Evolutionary conservation across 768 basidiomycete genomes (phyloP).

Genomic region (Leccinellum luteum): DNA sequence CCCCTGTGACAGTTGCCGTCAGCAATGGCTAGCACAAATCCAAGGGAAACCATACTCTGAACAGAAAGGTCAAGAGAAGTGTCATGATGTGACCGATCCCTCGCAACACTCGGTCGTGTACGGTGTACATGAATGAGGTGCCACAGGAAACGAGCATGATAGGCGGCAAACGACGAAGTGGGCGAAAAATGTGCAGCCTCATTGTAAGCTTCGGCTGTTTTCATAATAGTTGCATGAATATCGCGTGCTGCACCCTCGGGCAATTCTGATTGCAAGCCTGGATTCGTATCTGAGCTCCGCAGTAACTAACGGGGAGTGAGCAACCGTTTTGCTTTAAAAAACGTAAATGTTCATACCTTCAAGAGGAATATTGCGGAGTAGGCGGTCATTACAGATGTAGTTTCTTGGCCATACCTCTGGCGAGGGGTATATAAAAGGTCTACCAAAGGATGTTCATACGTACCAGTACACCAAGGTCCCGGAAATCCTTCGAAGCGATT

Average conservation of each 20-base stretch:
- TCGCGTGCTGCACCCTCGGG: constrained; percentile 60
- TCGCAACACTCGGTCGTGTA: constrained; percentile 41
- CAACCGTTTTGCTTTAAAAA: background rate
- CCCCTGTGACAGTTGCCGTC: constrained; percentile 14
- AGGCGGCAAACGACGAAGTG: constrained; percentile 64
- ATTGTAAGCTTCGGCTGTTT: constrained; percentile 76
- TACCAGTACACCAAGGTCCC: constrained; percentile 70
- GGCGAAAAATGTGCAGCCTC: constrained; percentile 63
- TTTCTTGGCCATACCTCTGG: constrained; percentile 83
- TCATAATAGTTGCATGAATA: constrained; percentile 61
- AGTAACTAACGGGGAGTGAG: constrained; percentile 50
- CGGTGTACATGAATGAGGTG: constrained; percentile 64
- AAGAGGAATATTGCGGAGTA: constrained; percentile 81
- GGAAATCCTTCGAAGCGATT: constrained; percentile 74
- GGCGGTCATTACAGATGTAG: constrained; percentile 81
- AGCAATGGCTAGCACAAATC: constrained; percentile 2
- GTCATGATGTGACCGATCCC: constrained; percentile 37
- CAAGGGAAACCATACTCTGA: constrained; percentile 41
- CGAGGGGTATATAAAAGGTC: background rate
- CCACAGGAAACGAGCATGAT: constrained; percentile 77
- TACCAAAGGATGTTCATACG: constrained; percentile 37
- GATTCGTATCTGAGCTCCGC: constrained; percentile 55
- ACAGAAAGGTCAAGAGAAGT: constrained; percentile 55
- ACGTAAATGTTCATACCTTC: constrained; percentile 46
- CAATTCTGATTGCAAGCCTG: constrained; percentile 59